Evolutionary conservation across 495 filamentous ascomycete genomes (phyloP).

Genomic region (Xylaria nigripes): DNA sequence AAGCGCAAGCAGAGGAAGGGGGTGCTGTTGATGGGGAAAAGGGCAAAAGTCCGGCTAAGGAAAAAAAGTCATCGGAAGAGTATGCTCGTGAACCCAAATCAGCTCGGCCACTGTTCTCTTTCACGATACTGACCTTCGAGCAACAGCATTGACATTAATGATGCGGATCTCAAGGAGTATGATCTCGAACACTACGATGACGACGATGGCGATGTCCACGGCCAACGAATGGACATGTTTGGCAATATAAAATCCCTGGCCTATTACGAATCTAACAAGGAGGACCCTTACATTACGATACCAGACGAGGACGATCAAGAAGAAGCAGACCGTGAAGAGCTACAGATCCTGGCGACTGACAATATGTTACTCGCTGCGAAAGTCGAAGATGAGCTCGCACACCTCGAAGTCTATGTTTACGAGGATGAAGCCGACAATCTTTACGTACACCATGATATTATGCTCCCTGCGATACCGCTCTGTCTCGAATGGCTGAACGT

Average conservation of each 20-base stretch:
- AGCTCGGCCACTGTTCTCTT: neutral
- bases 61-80: conserved; percentile 26
- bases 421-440: conserved; percentile 91
- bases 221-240: conserved; percentile 78
- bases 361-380: conserved; percentile 87
- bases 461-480: conserved; percentile 94
- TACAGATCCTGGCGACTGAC: conserved; percentile 86
- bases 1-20: conserved; percentile 43
- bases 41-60: conserved; percentile 19
- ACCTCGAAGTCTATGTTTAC: conserved; percentile 95
- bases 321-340: conserved; percentile 84
- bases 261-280: conserved; percentile 85
- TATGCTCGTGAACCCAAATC: conserved; percentile 16
- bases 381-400: conserved; percentile 92
- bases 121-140: neutral
- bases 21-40: conserved; percentile 31
- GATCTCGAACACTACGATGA: conserved; percentile 93
- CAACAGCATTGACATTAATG: conserved; percentile 45
- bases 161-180: conserved; percentile 90
- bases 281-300: conserved; percentile 93
- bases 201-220: conserved; percentile 55
- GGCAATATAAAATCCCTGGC: conserved; percentile 87
- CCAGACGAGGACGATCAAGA: conserved; percentile 61
- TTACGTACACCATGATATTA: conserved; percentile 98
- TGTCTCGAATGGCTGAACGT: conserved; percentile 93